phyloP scores from a whole-genome alignment of 129 eudicot genomes.

The Erigeron canadensis region DNA sequence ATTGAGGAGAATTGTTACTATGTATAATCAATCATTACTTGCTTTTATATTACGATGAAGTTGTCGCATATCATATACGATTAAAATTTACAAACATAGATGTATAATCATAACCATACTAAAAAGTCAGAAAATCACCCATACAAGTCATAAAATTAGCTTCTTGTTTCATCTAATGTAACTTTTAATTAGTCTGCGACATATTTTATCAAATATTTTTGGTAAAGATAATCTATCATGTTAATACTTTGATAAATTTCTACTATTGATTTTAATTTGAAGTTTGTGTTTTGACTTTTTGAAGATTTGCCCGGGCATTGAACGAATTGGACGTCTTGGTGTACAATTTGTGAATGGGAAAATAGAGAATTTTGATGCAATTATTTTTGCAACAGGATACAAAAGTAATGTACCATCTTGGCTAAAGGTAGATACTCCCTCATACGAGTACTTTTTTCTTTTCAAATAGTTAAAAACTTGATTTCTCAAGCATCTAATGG shows the following conservation, averaged over 20 bases:
- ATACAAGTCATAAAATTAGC: no score
- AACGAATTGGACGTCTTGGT: slow-evolving; percentile 38
- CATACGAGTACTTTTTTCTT: slow-evolving; percentile 15
- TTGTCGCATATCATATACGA: no score
- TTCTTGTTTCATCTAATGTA: no score
- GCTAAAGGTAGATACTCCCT: slow-evolving; percentile 96
- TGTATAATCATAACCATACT: no score
- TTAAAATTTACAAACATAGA: no score
- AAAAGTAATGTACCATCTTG: slow-evolving; percentile 96
- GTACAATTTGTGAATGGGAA: slow-evolving; percentile 75
- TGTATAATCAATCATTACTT: no score
- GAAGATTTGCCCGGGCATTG: slow-evolving; percentile 64
- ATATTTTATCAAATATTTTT: no score
- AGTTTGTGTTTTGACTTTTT: not conserved
- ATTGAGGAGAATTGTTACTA: no score
- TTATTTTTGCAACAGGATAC: slow-evolving; percentile 95
- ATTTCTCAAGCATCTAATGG: not conserved
- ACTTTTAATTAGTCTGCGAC: no score
- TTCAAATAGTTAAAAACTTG: not conserved
- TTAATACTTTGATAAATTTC: not conserved
- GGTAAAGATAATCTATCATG: not conserved
- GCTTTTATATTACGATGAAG: no score
- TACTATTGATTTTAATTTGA: not conserved
- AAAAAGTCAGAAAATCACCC: no score
- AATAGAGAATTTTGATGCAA: slow-evolving; percentile 75